Conservation (phyloP, 306 rosid genomes). For the Corylus americana region DNA sequence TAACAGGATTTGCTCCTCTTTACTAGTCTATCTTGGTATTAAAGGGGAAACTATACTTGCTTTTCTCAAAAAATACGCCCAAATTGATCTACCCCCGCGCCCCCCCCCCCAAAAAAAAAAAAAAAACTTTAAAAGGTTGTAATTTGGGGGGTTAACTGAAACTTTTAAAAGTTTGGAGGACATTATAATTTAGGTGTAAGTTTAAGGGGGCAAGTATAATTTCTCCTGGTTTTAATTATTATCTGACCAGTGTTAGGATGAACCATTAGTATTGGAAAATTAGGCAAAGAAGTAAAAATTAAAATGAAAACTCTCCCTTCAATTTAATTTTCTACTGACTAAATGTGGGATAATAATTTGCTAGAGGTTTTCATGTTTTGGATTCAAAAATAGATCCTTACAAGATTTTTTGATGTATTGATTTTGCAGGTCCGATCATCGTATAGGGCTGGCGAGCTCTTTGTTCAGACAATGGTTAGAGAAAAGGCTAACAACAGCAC, state of each 20-base stretch:
- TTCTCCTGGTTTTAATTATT: not conserved
- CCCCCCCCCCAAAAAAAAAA: too few species aligned
- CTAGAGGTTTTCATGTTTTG: conserved; percentile 5
- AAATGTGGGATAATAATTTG: conserved; percentile 10
- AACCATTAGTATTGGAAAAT: not conserved
- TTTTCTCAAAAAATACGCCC: too few species aligned
- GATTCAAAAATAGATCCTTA: not conserved
- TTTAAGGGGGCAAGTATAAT: too few species aligned
- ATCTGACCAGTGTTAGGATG: not conserved
- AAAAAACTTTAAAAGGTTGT: too few species aligned
- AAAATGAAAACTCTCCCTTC: not conserved
- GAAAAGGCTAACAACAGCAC: conserved; percentile 46
- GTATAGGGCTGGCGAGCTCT: conserved; percentile 95
- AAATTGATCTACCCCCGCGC: too few species aligned
- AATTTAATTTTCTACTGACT: not conserved
- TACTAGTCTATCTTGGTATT: not conserved
- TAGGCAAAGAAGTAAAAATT: not conserved
- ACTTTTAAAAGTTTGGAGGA: too few species aligned
- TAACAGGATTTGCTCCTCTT: not conserved
- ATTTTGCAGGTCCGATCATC: conserved; percentile 84
- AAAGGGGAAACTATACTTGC: too few species aligned
- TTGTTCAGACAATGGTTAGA: conserved; percentile 79
- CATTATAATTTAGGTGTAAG: too few species aligned
- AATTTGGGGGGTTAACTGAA: too few species aligned
- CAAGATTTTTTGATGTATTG: not conserved